These are phyloP conservation scores for Podosphaera fusca DNA, from an alignment of 2,329 filamentous ascomycete species.

Conservation along the genomic window DNA sequence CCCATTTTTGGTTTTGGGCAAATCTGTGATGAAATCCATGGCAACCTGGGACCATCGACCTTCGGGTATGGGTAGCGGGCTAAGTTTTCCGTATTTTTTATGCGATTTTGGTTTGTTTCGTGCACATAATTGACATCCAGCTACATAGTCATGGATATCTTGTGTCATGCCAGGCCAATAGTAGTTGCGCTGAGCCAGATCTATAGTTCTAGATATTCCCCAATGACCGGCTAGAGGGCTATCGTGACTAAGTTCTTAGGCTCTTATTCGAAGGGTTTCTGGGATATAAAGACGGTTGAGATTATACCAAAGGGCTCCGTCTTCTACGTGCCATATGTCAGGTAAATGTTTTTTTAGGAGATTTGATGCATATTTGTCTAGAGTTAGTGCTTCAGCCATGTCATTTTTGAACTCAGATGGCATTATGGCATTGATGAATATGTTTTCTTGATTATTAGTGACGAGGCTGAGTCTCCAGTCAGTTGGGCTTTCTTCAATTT, in stretches of 20 bases:
- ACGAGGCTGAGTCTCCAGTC: neutral
- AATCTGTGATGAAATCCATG: constrained; percentile 1
- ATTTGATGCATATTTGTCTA: neutral
- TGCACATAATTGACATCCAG: neutral
- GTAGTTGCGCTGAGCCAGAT: neutral
- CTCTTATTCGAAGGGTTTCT: neutral
- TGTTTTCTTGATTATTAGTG: neutral
- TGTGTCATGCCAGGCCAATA: neutral
- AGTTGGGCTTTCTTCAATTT: neutral
- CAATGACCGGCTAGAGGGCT: neutral
- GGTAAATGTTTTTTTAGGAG: neutral
- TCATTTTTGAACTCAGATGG: neutral
- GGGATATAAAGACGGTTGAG: neutral
- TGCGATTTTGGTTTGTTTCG: neutral
- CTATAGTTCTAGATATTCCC: neutral
- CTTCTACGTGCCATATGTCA: neutral
- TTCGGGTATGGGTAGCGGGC: neutral
- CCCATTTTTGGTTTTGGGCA: neutral
- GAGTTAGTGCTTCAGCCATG: neutral
- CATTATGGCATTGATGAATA: neutral
- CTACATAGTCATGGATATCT: neutral
- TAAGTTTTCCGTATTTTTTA: neutral
- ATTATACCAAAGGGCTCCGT: neutral
- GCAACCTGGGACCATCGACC: neutral
- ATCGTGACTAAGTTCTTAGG: constrained; percentile 1